These are phyloP conservation scores for Malus hybrid DNA, from an alignment of 331 rosid species.

Conservation along the genomic window DNA sequence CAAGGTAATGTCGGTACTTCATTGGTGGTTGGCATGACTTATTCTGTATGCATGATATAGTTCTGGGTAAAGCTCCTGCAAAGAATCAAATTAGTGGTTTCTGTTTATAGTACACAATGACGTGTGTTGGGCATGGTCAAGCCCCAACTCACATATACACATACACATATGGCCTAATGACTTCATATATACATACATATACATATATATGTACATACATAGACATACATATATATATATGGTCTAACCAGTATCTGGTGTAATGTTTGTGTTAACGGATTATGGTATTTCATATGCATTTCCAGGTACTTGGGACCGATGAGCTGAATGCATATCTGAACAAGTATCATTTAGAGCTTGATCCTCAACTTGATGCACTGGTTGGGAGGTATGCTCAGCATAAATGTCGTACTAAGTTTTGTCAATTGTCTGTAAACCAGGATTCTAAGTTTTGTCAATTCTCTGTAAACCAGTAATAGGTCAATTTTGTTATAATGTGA, in stretches of 20 bases:
- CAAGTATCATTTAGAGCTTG: conserved; percentile 78
- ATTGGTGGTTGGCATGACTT: conserved; percentile 7
- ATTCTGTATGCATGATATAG: neutral
- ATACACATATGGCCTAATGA: neutral
- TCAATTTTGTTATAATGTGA: neutral
- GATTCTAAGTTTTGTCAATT: neutral
- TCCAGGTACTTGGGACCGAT: conserved; percentile 89
- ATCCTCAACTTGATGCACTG: conserved; percentile 82
- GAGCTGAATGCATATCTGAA: conserved; percentile 79
- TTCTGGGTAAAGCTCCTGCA: neutral
- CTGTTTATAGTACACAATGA: neutral
- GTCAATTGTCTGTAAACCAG: neutral
- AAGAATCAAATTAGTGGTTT: neutral
- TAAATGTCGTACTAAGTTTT: neutral
- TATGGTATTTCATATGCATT: neutral
- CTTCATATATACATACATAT: neutral
- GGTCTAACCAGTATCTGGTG: neutral
- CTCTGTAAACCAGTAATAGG: neutral
- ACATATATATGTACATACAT: no score
- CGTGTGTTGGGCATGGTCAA: neutral
- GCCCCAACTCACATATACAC: no score
- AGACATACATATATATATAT: neutral
- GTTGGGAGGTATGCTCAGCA: conserved; percentile 60
- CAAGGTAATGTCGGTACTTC: conserved; percentile 38
- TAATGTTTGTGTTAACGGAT: neutral